Percentiles rank a stretch among this genome's conserved stretches.
phyloP scores from a whole-genome alignment of 1,139 yeast genomes.

The Tardiomyces digboiensis region DNA sequence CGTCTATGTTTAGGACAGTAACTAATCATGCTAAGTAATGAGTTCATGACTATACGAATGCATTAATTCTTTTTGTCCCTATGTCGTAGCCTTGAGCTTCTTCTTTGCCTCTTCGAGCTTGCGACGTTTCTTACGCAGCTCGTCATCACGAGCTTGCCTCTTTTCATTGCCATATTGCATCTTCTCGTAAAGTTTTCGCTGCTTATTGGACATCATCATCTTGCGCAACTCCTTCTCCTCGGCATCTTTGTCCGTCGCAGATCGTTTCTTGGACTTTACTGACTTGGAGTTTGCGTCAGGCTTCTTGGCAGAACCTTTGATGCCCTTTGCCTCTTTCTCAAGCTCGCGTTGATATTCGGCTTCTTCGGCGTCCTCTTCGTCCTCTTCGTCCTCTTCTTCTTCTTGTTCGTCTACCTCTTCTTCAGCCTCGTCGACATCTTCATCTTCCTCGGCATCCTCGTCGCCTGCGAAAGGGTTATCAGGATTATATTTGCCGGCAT shows the following conservation, averaged over 20 bases:
- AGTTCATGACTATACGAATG: neutral
- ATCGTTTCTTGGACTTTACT: constrained; percentile 21
- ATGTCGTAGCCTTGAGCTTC: constrained; percentile 1
- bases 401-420: constrained; percentile 38
- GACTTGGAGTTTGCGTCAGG: constrained; percentile 8
- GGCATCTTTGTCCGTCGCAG: constrained; percentile 36
- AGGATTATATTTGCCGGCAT: constrained; percentile 85
- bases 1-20: neutral
- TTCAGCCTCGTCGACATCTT: constrained; percentile 39
- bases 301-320: constrained; percentile 34
- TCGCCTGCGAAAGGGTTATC: constrained; percentile 42
- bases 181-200: constrained; percentile 88
- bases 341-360: constrained; percentile 71
- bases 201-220: constrained; percentile 97
- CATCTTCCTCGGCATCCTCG: constrained; percentile 43
- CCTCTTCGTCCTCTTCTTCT: constrained; percentile 23
- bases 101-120: constrained; percentile 61
- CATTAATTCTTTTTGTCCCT: neutral
- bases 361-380: constrained; percentile 28
- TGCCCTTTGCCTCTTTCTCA: constrained; percentile 86
- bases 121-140: constrained; percentile 68
- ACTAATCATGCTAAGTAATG: neutral
- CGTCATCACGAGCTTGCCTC: constrained; percentile 72
- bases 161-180: constrained; percentile 89
- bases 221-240: constrained; percentile 83